Conservation (phyloP, 177 flowering plant species). For the Vitis hybrid region DNA sequence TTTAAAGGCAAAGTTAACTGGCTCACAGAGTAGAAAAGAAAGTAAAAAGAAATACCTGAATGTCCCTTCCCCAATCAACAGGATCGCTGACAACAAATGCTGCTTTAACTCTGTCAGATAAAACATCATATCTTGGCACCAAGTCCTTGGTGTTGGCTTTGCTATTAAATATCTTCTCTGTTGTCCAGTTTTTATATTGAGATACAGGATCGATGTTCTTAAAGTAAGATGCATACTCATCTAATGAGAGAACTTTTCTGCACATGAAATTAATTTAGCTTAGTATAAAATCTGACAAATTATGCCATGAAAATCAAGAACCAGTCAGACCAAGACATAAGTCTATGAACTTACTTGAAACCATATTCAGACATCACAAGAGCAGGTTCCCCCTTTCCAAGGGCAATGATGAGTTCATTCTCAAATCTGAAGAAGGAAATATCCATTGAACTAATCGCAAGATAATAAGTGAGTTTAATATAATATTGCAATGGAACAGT, state of each 20-base stretch:
- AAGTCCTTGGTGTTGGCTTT: neutral
- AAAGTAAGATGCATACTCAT: conserved; percentile 68
- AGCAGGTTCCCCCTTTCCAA: conserved; percentile 87
- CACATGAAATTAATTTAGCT: neutral
- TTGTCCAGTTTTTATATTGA: conserved; percentile 55
- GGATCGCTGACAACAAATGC: conserved; percentile 30
- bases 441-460: neutral
- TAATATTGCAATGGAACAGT: no score
- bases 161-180: conserved; percentile 2
- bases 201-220: conserved; percentile 74
- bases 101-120: conserved; percentile 22
- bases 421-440: conserved; percentile 39
- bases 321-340: neutral
- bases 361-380: conserved; percentile 79
- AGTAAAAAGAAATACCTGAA: conserved; percentile 21
- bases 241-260: conserved; percentile 76
- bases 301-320: neutral
- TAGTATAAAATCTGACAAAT: neutral
- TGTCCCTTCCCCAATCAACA: conserved; percentile 36
- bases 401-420: conserved; percentile 61
- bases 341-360: conserved; percentile 53
- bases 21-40: neutral
- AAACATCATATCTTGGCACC: conserved; percentile 9
- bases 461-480: neutral
- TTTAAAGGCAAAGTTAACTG: no score